Percentiles rank a stretch among this genome's conserved stretches.
Evolutionary conservation across 176 grass and related monocot genomes (phyloP).

Genomic region (Juncus inflexus): DNA sequence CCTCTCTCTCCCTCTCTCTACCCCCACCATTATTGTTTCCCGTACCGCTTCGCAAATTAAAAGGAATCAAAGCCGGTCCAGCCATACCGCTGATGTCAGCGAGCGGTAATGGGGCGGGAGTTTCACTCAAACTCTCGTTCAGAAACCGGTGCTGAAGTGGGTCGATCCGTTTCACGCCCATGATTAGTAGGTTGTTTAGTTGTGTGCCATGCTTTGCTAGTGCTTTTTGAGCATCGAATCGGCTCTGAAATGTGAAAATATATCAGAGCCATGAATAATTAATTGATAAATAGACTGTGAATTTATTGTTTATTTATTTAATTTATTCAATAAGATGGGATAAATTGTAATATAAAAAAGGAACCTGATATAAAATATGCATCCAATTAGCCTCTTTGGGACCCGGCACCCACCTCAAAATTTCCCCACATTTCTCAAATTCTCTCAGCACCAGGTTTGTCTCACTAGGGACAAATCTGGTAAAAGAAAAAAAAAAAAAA

Average conservation of each 20-base stretch:
- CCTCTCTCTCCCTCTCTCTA: slow-evolving; percentile 10
- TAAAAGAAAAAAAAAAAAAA: slow-evolving; percentile 3
- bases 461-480: slow-evolving; percentile 65
- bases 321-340: background rate
- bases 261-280: background rate
- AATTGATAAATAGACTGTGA: background rate
- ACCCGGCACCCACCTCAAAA: slow-evolving; percentile 66
- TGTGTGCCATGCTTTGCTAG: slow-evolving; percentile 61
- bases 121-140: slow-evolving; percentile 40
- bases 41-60: slow-evolving; percentile 37
- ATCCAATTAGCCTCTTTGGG: slow-evolving; percentile 87
- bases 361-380: slow-evolving; percentile 86
- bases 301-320: background rate
- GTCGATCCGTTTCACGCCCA: slow-evolving; percentile 75
- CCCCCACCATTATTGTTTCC: slow-evolving; percentile 7
- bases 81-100: slow-evolving; percentile 27
- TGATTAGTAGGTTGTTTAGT: slow-evolving; percentile 74
- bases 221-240: slow-evolving; percentile 70
- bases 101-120: slow-evolving; percentile 34
- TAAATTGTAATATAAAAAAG: background rate
- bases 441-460: slow-evolving; percentile 74
- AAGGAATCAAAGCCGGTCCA: slow-evolving; percentile 35
- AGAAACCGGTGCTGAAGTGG: slow-evolving; percentile 55
- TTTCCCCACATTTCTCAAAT: slow-evolving; percentile 87
- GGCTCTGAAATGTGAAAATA: slow-evolving; percentile 37